Base-by-base conservation (phyloP, 257 asterid genomes). In the Osmanthus fragrans region DNA sequence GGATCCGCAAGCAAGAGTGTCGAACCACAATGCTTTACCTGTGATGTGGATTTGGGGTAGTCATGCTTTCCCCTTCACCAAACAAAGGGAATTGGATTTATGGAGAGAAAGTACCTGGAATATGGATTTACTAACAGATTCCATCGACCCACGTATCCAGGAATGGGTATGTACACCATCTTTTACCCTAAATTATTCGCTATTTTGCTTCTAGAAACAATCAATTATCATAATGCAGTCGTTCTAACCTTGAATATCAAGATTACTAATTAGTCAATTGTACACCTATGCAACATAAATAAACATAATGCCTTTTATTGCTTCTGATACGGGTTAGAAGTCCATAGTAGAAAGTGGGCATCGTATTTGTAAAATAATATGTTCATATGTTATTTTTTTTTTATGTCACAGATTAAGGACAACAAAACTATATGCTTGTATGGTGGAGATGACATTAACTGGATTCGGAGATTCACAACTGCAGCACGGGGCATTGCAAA, bases 31-130 rank as follows among this genome's bases (percentile, higher is more conserved):
- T 75, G 99, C 99, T 2, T 73, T 93, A 1, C 96, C 96, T 7
- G 90, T 95, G 97, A 89, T 93, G 87, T 93, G 98, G 97, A 96
- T 93, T 68, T 96, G 99, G 99, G 98, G 99, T 0, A 82, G 90
- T 58, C 60, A 67, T 9, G 98, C 98, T 4, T 96, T 90, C 74
- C 98, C 98, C 4, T 96, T 96, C 87, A 90, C 94, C 36, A 82
- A 75, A 64, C 54, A 80, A 1, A 84, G 86, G 73, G 99, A 95
- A 80, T 73, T 73, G 69, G 90, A 83, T 13, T 85, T 95, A 1
- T 95, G 99, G 99, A 81, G 82, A 1, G 92, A 85, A 19, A 86
- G 82, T 32, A 33, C 84, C 2, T 96, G 98, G 99, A 90, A 86
- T 79, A 84, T 96, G 12, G 89, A 83, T 0, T 74, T 96, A 5